Conservation (phyloP, 192 early-diverging fungal species). For the Rhizophagus sp. region DNA sequence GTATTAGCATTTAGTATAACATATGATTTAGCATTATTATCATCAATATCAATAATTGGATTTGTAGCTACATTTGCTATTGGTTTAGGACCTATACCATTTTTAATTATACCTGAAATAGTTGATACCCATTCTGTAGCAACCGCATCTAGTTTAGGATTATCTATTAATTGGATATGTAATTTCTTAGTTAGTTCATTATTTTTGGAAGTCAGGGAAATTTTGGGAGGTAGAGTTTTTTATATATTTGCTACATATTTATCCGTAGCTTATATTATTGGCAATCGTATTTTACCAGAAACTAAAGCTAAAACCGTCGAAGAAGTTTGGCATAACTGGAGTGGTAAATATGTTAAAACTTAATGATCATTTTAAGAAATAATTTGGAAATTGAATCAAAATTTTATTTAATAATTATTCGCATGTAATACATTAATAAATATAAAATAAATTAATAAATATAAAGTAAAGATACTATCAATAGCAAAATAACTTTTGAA, state of each 20-base stretch:
- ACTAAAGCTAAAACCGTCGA: conserved; percentile 65
- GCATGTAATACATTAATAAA: too few relatives aligned
- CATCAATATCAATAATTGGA: conserved; percentile 65
- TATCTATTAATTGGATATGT: conserved; percentile 64
- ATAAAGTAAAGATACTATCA: too few relatives aligned
- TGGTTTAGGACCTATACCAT: conserved; percentile 86
- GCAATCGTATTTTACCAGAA: conserved; percentile 64
- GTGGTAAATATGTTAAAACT: not conserved
- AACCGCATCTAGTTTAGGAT: conserved; percentile 62
- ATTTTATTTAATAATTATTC: too few relatives aligned
- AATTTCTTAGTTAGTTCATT: conserved; percentile 66
- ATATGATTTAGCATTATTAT: conserved; percentile 53
- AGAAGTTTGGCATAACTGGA: conserved; percentile 47
- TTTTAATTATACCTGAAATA: conserved; percentile 71
- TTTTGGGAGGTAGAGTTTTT: conserved; percentile 63
- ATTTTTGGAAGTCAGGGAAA: conserved; percentile 57
- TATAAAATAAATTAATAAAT: too few relatives aligned
- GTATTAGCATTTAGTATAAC: conserved; percentile 63
- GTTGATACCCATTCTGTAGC: conserved; percentile 69
- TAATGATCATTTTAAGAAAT: too few relatives aligned
- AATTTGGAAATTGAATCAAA: too few relatives aligned
- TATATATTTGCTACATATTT: conserved; percentile 58
- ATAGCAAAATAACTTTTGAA: too few relatives aligned
- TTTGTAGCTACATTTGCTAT: conserved; percentile 80
- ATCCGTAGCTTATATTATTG: conserved; percentile 43